These are phyloP conservation scores for Prunus armeniaca DNA, from an alignment of 306 rosid species.

Conservation along the genomic window DNA sequence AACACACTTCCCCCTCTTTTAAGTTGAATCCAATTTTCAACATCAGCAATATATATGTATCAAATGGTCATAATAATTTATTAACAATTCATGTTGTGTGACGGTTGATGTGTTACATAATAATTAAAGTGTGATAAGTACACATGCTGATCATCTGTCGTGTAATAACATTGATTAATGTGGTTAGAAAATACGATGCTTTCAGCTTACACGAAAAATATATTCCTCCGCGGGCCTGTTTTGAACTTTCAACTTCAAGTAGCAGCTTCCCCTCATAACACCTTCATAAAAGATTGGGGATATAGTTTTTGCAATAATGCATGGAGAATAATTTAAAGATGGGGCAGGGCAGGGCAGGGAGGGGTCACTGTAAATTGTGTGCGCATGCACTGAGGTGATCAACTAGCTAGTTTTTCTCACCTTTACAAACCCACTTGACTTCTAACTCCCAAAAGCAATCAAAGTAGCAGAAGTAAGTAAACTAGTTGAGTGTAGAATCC, in stretches of 20 bases:
- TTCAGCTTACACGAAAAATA: slow-evolving; percentile 8
- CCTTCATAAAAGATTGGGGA: slow-evolving; percentile 39
- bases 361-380: slow-evolving; percentile 26
- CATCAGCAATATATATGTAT: no score
- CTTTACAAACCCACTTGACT: slow-evolving; percentile 27
- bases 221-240: slow-evolving; percentile 36
- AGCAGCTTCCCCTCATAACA: slow-evolving; percentile 67
- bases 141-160: no score
- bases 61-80: no score
- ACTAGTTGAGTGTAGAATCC: slow-evolving; percentile 8
- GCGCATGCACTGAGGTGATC: slow-evolving; percentile 26
- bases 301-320: slow-evolving; percentile 70
- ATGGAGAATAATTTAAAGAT: slow-evolving; percentile 73
- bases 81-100: no score
- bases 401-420: slow-evolving; percentile 24
- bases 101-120: no score
- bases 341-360: slow-evolving; percentile 19
- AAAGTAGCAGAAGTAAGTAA: slow-evolving; percentile 2
- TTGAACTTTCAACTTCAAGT: slow-evolving; percentile 35
- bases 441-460: slow-evolving; percentile 14
- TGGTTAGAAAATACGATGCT: neutral
- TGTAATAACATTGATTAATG: no score
- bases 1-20: no score
- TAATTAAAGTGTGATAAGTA: no score
- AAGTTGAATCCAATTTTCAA: no score